A percentile compares a stretch with the other conserved stretches of the same genome.
phyloP scores from a whole-genome alignment of 441 rosid species.

The Sinapis alba region DNA sequence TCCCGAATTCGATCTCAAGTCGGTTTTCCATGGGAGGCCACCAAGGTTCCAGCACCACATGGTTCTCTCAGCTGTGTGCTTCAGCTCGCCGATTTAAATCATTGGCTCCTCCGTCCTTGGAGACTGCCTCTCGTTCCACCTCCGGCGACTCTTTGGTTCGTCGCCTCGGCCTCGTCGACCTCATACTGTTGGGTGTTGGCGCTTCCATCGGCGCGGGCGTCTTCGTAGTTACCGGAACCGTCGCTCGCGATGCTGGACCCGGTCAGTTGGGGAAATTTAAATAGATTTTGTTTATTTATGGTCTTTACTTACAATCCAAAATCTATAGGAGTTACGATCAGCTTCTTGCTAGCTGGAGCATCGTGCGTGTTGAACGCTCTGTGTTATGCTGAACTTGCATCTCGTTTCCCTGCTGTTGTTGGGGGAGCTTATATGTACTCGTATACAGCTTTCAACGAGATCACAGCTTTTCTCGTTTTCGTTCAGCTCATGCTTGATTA shows the following conservation, averaged over 20 bases:
- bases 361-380: slow-evolving; percentile 91
- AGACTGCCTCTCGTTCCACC: slow-evolving; percentile 36
- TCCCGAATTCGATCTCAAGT: slow-evolving; percentile 3
- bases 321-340: slow-evolving; percentile 78
- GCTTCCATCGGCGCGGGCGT: slow-evolving; percentile 98
- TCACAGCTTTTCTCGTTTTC: slow-evolving; percentile 92
- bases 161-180: slow-evolving; percentile 84
- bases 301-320: neutral
- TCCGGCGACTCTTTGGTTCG: slow-evolving; percentile 67
- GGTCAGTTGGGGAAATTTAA: slow-evolving; percentile 46
- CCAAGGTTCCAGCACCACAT: slow-evolving; percentile 41
- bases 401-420: slow-evolving; percentile 93
- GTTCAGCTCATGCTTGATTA: slow-evolving; percentile 93
- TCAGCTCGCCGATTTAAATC: slow-evolving; percentile 79
- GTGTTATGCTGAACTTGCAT: slow-evolving; percentile 93
- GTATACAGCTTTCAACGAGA: slow-evolving; percentile 87
- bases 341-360: slow-evolving; percentile 90
- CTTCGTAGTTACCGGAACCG: slow-evolving; percentile 95
- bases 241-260: slow-evolving; percentile 94
- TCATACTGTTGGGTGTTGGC: slow-evolving; percentile 83
- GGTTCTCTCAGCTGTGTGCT: slow-evolving; percentile 65
- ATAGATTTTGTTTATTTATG: neutral
- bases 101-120: slow-evolving; percentile 43
- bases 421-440: slow-evolving; percentile 98
- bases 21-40: slow-evolving; percentile 38